A percentile compares a stretch with the other conserved stretches of the same genome.
These are phyloP conservation scores for Grosmannia huntii DNA, from an alignment of 2,329 filamentous ascomycete genomes.

Conservation along the genomic window DNA sequence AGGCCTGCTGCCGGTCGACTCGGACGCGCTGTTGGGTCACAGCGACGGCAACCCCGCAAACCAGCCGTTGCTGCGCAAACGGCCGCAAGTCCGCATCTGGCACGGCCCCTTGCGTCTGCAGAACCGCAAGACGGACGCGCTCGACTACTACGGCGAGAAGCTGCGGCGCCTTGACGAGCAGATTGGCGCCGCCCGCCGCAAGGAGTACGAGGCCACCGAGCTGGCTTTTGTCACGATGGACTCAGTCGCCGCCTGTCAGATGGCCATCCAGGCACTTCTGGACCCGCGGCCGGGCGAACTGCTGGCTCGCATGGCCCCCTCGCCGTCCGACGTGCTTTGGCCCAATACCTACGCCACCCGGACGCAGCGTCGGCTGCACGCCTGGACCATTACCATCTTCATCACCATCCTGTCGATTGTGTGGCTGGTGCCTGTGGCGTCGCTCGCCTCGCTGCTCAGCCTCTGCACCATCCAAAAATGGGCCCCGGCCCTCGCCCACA, in stretches of 20 bases:
- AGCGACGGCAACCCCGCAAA: slow-evolving; percentile 8
- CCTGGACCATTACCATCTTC: slow-evolving; percentile 73
- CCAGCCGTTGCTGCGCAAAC: slow-evolving; percentile 24
- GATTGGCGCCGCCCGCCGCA: slow-evolving; percentile 56
- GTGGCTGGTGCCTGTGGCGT: slow-evolving; percentile 74
- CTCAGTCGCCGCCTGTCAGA: slow-evolving; percentile 81
- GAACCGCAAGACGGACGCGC: slow-evolving; percentile 68
- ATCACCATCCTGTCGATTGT: slow-evolving; percentile 76
- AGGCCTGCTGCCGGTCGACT: slow-evolving; percentile 11
- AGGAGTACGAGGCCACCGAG: slow-evolving; percentile 64
- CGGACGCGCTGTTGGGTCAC: slow-evolving; percentile 39
- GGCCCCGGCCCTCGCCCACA: slow-evolving; percentile 55
- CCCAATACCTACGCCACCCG: slow-evolving; percentile 78
- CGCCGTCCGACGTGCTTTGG: slow-evolving; percentile 92
- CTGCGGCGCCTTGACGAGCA: slow-evolving; percentile 66
- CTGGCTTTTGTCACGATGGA: slow-evolving; percentile 97
- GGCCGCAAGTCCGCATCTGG: slow-evolving; percentile 62
- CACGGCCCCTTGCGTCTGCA: slow-evolving; percentile 65
- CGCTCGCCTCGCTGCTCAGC: slow-evolving; percentile 67
- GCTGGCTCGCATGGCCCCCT: slow-evolving; percentile 72
- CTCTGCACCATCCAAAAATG: slow-evolving; percentile 66
- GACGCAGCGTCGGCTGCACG: slow-evolving; percentile 57
- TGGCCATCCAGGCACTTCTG: slow-evolving; percentile 89
- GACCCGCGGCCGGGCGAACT: slow-evolving; percentile 81
- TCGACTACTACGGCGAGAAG: slow-evolving; percentile 87